phyloP scores from a whole-genome alignment of 2,329 filamentous ascomycete species.

The Colletotrichum scovillei region DNA sequence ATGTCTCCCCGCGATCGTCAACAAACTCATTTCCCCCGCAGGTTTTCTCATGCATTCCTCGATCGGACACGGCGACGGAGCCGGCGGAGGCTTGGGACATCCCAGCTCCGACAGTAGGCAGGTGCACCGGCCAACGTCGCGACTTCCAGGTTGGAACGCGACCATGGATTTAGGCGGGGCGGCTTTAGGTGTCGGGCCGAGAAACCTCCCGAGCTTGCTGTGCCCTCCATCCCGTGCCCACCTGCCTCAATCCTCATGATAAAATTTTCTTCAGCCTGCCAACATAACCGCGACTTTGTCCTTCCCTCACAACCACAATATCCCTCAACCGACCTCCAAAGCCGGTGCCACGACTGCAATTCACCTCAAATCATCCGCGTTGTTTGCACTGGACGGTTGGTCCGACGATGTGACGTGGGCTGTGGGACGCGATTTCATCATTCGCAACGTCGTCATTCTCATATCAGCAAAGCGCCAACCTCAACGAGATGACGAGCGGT shows the following conservation, averaged over 20 bases:
- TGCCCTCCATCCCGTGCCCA: conserved; percentile 5
- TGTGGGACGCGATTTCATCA: not conserved
- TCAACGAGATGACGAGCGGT: not conserved
- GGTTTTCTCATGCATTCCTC: not conserved
- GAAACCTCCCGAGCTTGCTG: conserved; percentile 20
- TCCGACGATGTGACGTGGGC: not conserved
- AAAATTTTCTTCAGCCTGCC: conserved; percentile 10
- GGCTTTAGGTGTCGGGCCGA: conserved; percentile 20
- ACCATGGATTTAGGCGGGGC: not conserved
- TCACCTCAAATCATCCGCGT: not conserved
- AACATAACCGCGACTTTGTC: accelerated
- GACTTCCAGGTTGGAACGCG: not conserved
- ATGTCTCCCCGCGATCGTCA: not conserved
- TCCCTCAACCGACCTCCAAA: not conserved
- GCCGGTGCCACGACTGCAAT: not conserved
- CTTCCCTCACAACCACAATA: not conserved
- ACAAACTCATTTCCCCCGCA: not conserved
- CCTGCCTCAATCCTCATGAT: not conserved
- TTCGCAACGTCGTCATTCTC: conserved; percentile 5
- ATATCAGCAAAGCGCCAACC: not conserved
- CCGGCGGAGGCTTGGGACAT: not conserved
- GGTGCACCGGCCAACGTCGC: not conserved
- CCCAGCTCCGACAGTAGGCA: not conserved
- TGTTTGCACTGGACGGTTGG: not conserved
- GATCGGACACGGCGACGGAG: not conserved